Conservation (phyloP, 169 alveolate genomes). For the Eimeria praecox region DNA sequence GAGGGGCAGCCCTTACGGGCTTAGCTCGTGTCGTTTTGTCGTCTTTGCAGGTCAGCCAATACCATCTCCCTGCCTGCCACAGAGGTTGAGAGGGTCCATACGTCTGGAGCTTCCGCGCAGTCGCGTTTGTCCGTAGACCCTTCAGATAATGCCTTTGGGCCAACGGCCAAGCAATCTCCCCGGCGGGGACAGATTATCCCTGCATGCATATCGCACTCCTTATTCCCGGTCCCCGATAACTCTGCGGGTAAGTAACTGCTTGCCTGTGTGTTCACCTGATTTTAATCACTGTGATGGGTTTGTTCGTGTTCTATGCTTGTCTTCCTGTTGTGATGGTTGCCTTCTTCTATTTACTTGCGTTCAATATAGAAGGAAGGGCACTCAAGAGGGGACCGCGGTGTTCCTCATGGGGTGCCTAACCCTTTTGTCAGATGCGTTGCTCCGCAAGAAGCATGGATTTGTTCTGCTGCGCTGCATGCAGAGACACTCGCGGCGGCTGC, state of each 20-base stretch:
- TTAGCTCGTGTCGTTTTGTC: neutral
- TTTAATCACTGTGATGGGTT: neutral
- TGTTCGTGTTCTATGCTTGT: neutral
- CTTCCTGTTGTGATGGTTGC: neutral
- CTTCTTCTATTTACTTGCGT: neutral
- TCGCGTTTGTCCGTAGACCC: neutral
- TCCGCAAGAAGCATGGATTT: neutral
- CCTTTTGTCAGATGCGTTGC: neutral
- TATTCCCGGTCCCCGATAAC: slow-evolving; percentile 26
- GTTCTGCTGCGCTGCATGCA: slow-evolving; percentile 26
- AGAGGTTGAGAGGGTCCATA: neutral
- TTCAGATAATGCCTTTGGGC: neutral
- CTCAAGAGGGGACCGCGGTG: neutral
- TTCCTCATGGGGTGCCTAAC: neutral
- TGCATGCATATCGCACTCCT: slow-evolving; percentile 10
- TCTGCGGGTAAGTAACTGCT: slow-evolving; percentile 35
- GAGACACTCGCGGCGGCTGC: slow-evolving; percentile 47
- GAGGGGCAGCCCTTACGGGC: neutral
- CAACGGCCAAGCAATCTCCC: neutral
- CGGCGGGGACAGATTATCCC: slow-evolving; percentile 26
- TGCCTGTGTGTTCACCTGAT: neutral
- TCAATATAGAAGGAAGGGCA: neutral
- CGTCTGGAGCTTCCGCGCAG: neutral
- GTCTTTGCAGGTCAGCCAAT: neutral
- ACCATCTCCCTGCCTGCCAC: neutral